Evolutionary conservation across 495 filamentous ascomycete genomes (phyloP).

Genomic region (Podospora tetraspora): DNA sequence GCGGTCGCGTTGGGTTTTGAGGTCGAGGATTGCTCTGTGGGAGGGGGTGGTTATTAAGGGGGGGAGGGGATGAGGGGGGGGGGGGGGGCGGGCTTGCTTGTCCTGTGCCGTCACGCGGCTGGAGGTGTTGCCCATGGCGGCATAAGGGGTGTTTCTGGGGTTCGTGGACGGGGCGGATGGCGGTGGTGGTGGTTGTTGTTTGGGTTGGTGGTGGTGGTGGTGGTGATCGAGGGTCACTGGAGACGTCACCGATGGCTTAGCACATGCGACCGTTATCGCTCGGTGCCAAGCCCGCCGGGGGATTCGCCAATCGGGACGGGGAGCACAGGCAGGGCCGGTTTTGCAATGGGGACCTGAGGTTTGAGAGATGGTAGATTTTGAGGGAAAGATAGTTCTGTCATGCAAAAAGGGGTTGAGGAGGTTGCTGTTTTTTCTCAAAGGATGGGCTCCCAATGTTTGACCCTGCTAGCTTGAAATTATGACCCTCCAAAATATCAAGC

Average conservation of each 20-base stretch:
- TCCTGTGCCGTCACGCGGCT: conserved; percentile 47
- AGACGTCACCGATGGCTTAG: conserved; percentile 14
- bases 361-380: background rate
- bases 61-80: background rate
- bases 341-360: background rate
- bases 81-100: conserved; percentile 22
- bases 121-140: conserved; percentile 39
- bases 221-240: background rate
- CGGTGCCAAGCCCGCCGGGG: background rate
- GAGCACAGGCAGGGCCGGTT: background rate
- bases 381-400: background rate
- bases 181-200: background rate
- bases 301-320: background rate
- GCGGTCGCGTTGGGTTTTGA: conserved; percentile 95
- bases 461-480: background rate
- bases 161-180: background rate
- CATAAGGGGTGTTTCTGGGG: conserved; percentile 13
- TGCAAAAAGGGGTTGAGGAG: background rate
- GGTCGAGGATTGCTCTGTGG: conserved; percentile 78
- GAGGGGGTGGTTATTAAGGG: background rate
- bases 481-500: background rate
- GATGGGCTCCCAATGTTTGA: background rate
- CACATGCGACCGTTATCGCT: background rate
- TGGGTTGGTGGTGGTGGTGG: background rate
- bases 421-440: background rate